phyloP scores from a whole-genome alignment of 257 asterid genomes.

The Solanum peruvianum region DNA sequence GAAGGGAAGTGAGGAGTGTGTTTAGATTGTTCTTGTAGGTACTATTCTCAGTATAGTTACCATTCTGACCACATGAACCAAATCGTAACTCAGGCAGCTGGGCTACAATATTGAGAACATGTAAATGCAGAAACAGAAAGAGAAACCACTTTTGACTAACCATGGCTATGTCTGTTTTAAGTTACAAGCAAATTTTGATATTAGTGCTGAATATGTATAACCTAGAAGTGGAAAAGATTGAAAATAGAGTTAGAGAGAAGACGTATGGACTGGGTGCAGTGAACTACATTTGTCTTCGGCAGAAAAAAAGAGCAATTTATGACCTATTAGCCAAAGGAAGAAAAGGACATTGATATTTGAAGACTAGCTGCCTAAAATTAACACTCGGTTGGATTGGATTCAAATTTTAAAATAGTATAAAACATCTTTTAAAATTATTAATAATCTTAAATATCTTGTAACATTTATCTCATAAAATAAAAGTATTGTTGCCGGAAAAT shows the following conservation, averaged over 20 bases:
- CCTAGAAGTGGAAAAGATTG: background rate
- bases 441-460: background rate
- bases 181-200: background rate
- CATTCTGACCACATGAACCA: background rate
- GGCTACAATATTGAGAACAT: background rate
- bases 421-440: background rate
- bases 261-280: background rate
- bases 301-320: background rate
- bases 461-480: background rate
- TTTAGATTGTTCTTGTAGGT: background rate
- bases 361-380: background rate
- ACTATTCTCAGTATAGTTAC: background rate
- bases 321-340: background rate
- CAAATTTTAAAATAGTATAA: background rate
- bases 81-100: background rate
- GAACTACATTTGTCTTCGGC: background rate
- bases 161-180: background rate
- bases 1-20: background rate
- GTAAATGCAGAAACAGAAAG: background rate
- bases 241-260: background rate
- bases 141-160: background rate
- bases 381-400: background rate
- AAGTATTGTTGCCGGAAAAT: background rate
- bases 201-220: background rate
- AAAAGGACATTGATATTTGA: background rate